phyloP scores from a whole-genome alignment of 176 grass and related monocot genomes.

The Carex pumila region DNA sequence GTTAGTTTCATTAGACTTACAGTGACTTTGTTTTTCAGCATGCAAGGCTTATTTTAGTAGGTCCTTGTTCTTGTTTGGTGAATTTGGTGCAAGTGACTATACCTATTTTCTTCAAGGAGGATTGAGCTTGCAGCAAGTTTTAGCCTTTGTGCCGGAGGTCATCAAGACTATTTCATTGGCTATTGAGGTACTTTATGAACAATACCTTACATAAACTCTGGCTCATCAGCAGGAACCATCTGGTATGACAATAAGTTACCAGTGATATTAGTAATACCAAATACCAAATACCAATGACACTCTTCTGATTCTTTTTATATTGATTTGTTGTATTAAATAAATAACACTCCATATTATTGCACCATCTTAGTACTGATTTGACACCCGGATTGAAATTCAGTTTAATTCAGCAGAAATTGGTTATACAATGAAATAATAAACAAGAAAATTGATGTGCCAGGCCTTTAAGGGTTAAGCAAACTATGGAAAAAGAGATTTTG shows the following conservation, averaged over 20 bases:
- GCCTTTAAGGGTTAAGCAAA: not conserved
- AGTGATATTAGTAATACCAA: not conserved
- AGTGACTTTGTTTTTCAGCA: slow-evolving; percentile 3
- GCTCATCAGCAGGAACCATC: not conserved
- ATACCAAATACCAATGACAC: not conserved
- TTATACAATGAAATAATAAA: not conserved
- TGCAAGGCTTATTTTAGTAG: slow-evolving; percentile 28
- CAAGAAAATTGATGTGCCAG: not conserved
- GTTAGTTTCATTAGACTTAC: not conserved
- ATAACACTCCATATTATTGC: not conserved
- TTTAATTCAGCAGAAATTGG: not conserved
- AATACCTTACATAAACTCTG: not conserved
- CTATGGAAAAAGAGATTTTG: not conserved
- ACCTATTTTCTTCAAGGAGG: not conserved
- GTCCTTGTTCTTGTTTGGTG: slow-evolving; percentile 42
- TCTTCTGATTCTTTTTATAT: not conserved
- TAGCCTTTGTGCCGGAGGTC: slow-evolving; percentile 17
- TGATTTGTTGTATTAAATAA: not conserved
- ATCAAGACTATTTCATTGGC: slow-evolving; percentile 25
- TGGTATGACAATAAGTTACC: not conserved
- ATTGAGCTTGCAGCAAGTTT: slow-evolving; percentile 25
- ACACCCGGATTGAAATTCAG: not conserved
- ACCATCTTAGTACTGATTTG: not conserved
- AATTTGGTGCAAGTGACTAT: slow-evolving; percentile 44
- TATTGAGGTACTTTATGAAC: slow-evolving; percentile 33